Evolutionary conservation across 2,329 filamentous ascomycete species (phyloP).

Genomic region (Amauroascus niger): DNA sequence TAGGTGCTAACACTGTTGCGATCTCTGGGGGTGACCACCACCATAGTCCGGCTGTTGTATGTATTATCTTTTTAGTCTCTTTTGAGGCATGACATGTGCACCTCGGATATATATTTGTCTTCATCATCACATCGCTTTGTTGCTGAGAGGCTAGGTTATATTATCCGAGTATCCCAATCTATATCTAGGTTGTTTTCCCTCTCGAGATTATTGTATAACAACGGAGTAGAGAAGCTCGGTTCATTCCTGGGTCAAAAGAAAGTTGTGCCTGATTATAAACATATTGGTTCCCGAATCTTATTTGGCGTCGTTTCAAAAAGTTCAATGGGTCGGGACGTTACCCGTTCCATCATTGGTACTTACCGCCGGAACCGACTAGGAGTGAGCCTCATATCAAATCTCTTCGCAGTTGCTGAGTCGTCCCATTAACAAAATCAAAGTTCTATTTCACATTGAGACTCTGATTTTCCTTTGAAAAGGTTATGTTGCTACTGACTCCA

Average conservation of each 20-base stretch:
- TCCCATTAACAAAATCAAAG: slow-evolving; percentile 46
- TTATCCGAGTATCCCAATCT: no score
- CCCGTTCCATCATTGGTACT: slow-evolving; percentile 26
- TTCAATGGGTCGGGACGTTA: slow-evolving; percentile 49
- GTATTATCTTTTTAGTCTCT: no score
- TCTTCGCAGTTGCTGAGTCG: slow-evolving; percentile 44
- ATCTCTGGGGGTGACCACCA: no score
- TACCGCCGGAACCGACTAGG: slow-evolving; percentile 15
- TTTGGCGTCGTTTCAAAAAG: slow-evolving; percentile 17
- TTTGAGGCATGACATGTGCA: no score
- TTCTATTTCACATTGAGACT: slow-evolving; percentile 55
- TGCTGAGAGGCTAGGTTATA: no score
- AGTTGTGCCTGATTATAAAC: slow-evolving; percentile 18
- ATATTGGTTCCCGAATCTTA: neutral
- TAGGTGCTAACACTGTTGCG: no score
- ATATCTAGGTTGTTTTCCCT: slow-evolving; percentile 54
- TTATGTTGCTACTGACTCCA: no score
- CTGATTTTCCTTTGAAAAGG: no score
- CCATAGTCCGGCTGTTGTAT: no score
- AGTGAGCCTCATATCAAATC: slow-evolving; percentile 46
- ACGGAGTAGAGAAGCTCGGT: slow-evolving; percentile 57
- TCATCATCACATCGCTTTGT: no score
- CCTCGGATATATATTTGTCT: no score
- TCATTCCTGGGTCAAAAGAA: slow-evolving; percentile 43
- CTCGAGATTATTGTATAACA: slow-evolving; percentile 34